Base-by-base conservation (phyloP, 352 stramenopile species). In the Globisporangium uncinulatum region DNA sequence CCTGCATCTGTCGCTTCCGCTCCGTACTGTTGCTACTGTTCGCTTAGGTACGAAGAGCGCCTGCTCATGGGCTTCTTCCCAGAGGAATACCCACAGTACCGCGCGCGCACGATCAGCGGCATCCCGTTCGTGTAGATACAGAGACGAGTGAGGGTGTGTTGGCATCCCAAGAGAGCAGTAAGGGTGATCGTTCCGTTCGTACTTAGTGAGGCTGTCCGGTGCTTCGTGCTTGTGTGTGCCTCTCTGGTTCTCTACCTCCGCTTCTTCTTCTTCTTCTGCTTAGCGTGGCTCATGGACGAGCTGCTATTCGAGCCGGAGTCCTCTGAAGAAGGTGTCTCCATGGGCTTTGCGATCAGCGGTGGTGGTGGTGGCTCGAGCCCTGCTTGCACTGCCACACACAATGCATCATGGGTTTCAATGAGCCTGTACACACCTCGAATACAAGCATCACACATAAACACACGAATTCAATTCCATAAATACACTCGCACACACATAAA, bases 31-130 rank as follows among this genome's bases (percentile, higher is more conserved):
- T 55, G 21, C 6, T 53, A 17, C 51, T 7, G 34, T 1, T 39
- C 10, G 34, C 7, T 17, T 52, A 93, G 81, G 34, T 94, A 97
- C 67, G 96, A 99, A 66, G 96, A 99, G 71, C 71, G 88, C 53
- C 76, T 92, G 37, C 74, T 99, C 39, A 55, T 92, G 6, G 54
- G 79, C 4, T 93, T 97, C 60, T 99, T 98, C 68, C 87, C 89
- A 19, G 71, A 95, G 29, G 78, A 98, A 56, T 99, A 99, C 76
- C 81, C 83, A 29, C 55, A 70, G 41, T 99, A 98, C 75, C 86
- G 79, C 47, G 67, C 67, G 37, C 79, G 73, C 57, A 97, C 92
- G 47, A 87, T 88, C 49, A 95, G 96, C 57, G 92, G 91, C 34
- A 97, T 98, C 56, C 94, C 94, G 15, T 98, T 98, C 64, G 82